Base-by-base conservation (phyloP, 2,329 filamentous ascomycete genomes). In the Talaromyces sp. region DNA sequence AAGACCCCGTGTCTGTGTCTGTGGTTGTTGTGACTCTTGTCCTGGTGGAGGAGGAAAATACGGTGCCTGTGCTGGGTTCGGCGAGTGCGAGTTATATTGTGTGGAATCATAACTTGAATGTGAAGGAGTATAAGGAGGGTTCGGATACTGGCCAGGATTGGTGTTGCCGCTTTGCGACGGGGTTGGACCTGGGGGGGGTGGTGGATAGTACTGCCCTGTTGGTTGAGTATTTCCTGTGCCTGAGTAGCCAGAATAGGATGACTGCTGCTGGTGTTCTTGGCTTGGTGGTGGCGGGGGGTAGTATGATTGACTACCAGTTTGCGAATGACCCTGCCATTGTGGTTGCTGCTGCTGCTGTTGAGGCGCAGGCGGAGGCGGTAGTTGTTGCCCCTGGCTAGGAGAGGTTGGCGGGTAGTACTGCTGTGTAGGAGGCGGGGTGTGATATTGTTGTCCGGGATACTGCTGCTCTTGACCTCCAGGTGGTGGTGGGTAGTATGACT, bases 21-120 rank as follows among this genome's bases (percentile, higher is more conserved):
- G 45, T 76, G 77, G 38, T 70, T 73, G 73, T 5, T 71, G 68
- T 19, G 59, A 2, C 29, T 75, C 72, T 64, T 78, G 75, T 43
- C 69, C 66, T 7, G 77, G 78, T 17, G 79, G 79, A 62, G 81
- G 79, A 17, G 79, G 74, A 68, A 80, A 82, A 54, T 80, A 79
- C 1, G 77, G 77, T 1, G 72, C 72, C 63, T 78, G 66, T 19
- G 53, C 29, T 45, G 58, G 64, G 25, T 58, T 63, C 19, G 51
- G 29, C 3, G 47, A 34, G 10, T 63, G 61, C 22, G 65, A 54
- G 25, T 51, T 51, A 34, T 64, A 62, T 58, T 60, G 65, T 1
- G 45, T 38, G 17, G 65, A 56, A 31, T 58, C 49, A 49, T 58
- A 65, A 11, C 54, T 53, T 53, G 40, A 34, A 4, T 53, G 60